Evolutionary conservation across 2,329 filamentous ascomycete genomes (phyloP), one percentile per base, ranked within the genome.

Genomic region (Setomelanomma holmii): DNA sequence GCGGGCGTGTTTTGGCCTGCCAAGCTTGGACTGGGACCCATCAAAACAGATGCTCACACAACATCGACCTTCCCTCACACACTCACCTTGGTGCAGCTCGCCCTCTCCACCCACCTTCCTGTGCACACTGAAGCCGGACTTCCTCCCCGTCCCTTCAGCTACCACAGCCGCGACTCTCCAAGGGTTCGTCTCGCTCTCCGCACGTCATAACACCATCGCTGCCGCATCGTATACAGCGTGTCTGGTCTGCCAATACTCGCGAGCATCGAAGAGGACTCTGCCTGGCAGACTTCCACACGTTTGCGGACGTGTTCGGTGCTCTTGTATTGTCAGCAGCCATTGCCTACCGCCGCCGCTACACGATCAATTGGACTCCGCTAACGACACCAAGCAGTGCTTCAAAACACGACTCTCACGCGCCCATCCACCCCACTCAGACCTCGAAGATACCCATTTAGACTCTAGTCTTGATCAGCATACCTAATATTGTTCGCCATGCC

Each of bases 401-500:
- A 72, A 65, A 75, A 75, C 70, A 72, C 68, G 54, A 60, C 62
- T 55, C 64, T 41, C 61, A 64, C 56, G 60, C 60, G 53, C 58
- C 61, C 68, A 51, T 54, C 51, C 62, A 55, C 53, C 64, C 55
- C 58, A 61, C 59, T 64, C 60, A 60, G 61, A 59, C 63, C 52
- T 48, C 61, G 45, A 63, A 51, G 58, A 55, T 55, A 46, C 40
- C 34, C 33, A 11, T 14, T 33, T 44, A 53, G 45, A 63, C 55
- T 64, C 54, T 72, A 73, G 69, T 63, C 46, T 71, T 67, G 60
- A 60, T 47, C 56, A 73, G 60, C 65, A 73, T 73, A 71, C 51
- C 51, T 73, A 72, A 62, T 72, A 71, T 71, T 69, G 59, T 66
- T 72, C 68, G 79, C 74, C 66, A 86, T 86, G 83, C 81, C 82